phyloP scores from a whole-genome alignment of 2,329 filamentous ascomycete species.

The Cladosporium phlei region DNA sequence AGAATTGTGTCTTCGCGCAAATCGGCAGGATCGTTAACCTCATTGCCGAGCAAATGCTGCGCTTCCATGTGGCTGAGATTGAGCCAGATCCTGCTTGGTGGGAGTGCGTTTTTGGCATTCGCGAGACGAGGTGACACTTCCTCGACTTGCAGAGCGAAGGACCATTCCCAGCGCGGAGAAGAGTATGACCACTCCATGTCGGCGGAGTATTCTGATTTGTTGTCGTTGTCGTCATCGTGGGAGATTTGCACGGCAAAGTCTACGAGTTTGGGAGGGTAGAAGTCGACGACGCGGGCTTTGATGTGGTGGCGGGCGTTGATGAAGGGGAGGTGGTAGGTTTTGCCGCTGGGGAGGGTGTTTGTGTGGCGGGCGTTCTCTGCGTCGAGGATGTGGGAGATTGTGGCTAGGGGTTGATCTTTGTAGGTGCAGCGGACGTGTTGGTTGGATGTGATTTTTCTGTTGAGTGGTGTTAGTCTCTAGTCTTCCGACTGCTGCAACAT shows the following conservation, averaged over 20 bases:
- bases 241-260: constrained; percentile 57
- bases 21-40: constrained; percentile 52
- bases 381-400: constrained; percentile 47
- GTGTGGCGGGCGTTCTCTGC: constrained; percentile 41
- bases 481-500: background rate
- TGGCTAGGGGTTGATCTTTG: constrained; percentile 36
- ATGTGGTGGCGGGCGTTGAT: constrained; percentile 64
- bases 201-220: constrained; percentile 32
- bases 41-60: constrained; percentile 51
- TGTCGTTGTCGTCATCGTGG: constrained; percentile 20
- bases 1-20: constrained; percentile 50
- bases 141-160: constrained; percentile 68
- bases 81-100: constrained; percentile 54
- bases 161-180: constrained; percentile 67
- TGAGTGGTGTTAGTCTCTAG: constrained; percentile 35
- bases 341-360: constrained; percentile 35
- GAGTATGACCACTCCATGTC: constrained; percentile 18
- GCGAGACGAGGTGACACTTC: background rate
- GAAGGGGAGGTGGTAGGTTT: constrained; percentile 25
- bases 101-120: background rate
- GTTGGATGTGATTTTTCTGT: constrained; percentile 19
- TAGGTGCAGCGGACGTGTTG: constrained; percentile 38
- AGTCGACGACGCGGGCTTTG: constrained; percentile 75
- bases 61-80: constrained; percentile 60
- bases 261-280: constrained; percentile 62